Base-by-base conservation (phyloP, 305 asterid species). In the Solanum hybrid region DNA sequence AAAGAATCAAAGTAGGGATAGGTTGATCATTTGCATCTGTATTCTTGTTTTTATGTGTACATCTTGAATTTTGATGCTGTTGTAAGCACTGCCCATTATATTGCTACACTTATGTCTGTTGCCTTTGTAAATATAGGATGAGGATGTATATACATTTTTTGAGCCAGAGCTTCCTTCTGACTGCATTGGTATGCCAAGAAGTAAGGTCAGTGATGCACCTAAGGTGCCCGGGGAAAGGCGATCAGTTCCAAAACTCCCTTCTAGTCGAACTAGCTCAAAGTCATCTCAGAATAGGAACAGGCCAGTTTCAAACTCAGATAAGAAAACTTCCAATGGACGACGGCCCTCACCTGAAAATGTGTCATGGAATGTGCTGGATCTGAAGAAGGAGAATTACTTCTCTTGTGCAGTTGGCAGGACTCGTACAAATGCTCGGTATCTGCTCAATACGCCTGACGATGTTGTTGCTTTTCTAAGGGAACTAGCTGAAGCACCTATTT, bases 311-410 rank as follows among this genome's bases (percentile, higher is more conserved):
- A 90, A 79, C 89, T 37, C 90, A 1, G 97, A 95, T 76, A 94
- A 90, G 93, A 93, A 93, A 91, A 92, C 91, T 2, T 26, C 86
- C 82, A 89, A 90, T 91, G 93, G 95, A 89, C 91, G 92, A 78
- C 93, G 94, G 10, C 51, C 96, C 61, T 87, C 96, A 14, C 92
- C 95, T 4, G 97, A 94, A 91, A 93, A 92, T 41, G 90, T 91
- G n/a, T 92, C 98, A 0, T 97, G 98, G 98, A 96, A 94, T 79
- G 99, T 97, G 92, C 96, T 97, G 3, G 99, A 97, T 93, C 96
- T 97, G 45, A 96, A 97, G 86, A 95, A 95, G 94, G 99, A 96
- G 78, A 97, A 97, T 92, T 97, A 97, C 91, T 97, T 96, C 92
- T 97, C 99, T 29, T 96, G 98, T 91, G 91, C 98, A 34, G 98